Evolutionary conservation across 23 red algal genomes (phyloP), one percentile per base, ranked within the genome.

Genomic region (Gracilaria vermiculophylla): DNA sequence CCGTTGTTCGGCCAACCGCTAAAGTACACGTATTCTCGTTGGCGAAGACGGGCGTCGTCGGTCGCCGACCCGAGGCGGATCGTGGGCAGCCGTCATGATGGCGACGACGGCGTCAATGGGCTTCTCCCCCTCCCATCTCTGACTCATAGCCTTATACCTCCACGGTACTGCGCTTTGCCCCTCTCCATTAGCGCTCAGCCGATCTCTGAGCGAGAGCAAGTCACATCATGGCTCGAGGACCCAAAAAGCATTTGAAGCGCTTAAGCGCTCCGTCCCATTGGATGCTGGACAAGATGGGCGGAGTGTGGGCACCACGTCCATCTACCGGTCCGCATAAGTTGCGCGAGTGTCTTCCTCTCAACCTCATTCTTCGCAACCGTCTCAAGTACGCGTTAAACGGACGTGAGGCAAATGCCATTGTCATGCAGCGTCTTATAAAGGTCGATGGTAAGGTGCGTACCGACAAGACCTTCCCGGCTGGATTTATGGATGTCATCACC

Each of bases 401-500:
- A 44, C 91, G 92, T 61, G 96, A 98, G 73, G 92, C 92, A 12
- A 90, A 80, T 36, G 65, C 71, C 37, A 98, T 98, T 83, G 61
- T 98, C 41, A 98, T 95, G 96, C 96, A 98, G 92, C 86, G 96
- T 61, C 79, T 98, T 71, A 87, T 98, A 37, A 92, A 95, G 77
- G 91, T 98, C n/a, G 96, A 98, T 62, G 96, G 96, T 16, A 98
- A 98, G 76, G 96, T 98, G 44, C 96, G 96, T 56, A 98, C 96
- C 29, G 96, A 98, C 80, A 84, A 83, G 58, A 95, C 92, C 7
- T 98, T 92, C 80, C 96, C 96, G 1, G 92, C 96, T 14, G 96
- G 96, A 60, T 98, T 98, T 80, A 98, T 98, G 96, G 96, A 98
- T 69, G 96, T 98, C 32, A 88, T 98, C 55, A 73, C 67, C 32